Evolutionary conservation across 2,329 filamentous ascomycete species (phyloP).

Genomic region (Hypoxylon sp.): DNA sequence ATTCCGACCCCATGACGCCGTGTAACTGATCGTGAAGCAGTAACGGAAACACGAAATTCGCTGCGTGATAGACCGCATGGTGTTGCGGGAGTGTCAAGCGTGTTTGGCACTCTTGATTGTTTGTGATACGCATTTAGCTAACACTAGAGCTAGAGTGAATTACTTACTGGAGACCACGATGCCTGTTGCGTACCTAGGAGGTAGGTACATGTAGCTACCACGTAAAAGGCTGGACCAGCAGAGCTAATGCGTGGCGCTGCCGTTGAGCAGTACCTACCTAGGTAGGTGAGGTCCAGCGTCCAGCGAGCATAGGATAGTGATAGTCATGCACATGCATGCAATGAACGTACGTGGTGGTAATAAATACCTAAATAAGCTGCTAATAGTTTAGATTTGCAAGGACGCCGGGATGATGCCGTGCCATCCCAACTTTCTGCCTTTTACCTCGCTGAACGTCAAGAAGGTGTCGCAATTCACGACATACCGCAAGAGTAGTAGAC

Average conservation of each 20-base stretch:
- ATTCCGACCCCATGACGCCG: conserved; percentile 25
- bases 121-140: not conserved
- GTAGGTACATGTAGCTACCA: not conserved
- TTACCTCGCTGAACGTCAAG: conserved; percentile 4
- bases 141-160: not conserved
- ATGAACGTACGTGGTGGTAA: conserved; percentile 11
- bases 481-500: conserved; percentile 11
- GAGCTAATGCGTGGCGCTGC: conserved; percentile 26
- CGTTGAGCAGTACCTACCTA: conserved; percentile 19
- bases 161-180: not conserved
- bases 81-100: conserved; percentile 14
- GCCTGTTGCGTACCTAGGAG: conserved; percentile 7
- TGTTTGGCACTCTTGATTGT: conserved; percentile 10
- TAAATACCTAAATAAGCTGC: conserved; percentile 23
- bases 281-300: conserved; percentile 17
- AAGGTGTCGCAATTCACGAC: conserved; percentile 33
- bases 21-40: conserved; percentile 16
- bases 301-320: conserved; percentile 7
- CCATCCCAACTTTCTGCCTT: conserved; percentile 11
- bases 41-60: conserved; percentile 16
- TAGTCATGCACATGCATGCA: conserved; percentile 19
- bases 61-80: conserved; percentile 19
- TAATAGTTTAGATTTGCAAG: conserved; percentile 6
- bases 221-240: not conserved
- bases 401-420: conserved; percentile 19